These are phyloP conservation scores for Eucommia ulmoides DNA, from an alignment of 257 asterid genomes.

Conservation along the genomic window DNA sequence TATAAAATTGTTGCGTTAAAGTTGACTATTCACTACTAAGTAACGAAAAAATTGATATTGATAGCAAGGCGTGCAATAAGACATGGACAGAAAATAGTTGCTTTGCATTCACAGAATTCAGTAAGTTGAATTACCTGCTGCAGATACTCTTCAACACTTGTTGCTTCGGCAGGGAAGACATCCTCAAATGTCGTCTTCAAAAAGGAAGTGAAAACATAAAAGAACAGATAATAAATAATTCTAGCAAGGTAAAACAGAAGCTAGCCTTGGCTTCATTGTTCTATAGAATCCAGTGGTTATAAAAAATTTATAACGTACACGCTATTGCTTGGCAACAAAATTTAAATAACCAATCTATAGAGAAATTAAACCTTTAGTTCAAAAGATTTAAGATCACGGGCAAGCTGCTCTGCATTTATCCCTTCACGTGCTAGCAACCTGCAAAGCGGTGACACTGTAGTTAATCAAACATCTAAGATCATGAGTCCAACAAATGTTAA, in stretches of 20 bases:
- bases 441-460: not conserved
- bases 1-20: too few species aligned
- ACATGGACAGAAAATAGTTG: not conserved
- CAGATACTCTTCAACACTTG: slow-evolving; percentile 87
- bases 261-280: too few species aligned
- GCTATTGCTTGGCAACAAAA: too few species aligned
- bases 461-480: not conserved
- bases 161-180: slow-evolving; percentile 95
- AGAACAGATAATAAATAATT: not conserved
- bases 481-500: not conserved
- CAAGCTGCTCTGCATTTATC: slow-evolving; percentile 92
- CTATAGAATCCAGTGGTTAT: too few species aligned
- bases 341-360: not conserved
- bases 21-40: not conserved
- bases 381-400: slow-evolving; percentile 95
- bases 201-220: slow-evolving; percentile 12
- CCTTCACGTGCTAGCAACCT: slow-evolving; percentile 96
- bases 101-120: not conserved
- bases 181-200: slow-evolving; percentile 88
- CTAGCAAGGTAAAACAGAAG: not conserved
- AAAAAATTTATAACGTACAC: too few species aligned
- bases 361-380: slow-evolving; percentile 57
- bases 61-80: too few species aligned
- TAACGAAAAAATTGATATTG: too few species aligned
- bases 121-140: slow-evolving; percentile 56